phyloP scores from a whole-genome alignment of 2,329 filamentous ascomycete species.

The Onygena corvina region DNA sequence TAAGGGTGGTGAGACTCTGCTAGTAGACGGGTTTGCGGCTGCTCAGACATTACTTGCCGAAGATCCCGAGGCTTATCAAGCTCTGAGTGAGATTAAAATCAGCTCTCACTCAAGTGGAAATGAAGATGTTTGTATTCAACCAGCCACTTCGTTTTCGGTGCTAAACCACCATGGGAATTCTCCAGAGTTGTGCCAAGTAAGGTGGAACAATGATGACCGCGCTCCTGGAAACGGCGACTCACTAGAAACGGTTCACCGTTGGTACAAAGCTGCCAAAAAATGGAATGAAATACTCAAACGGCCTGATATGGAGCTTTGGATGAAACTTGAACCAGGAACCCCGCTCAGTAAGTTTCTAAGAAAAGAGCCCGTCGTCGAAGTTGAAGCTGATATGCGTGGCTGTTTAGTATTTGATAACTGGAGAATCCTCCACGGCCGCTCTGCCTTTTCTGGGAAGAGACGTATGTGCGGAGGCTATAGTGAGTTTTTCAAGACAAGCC shows the following conservation, averaged over 20 bases:
- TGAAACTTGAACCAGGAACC: constrained; percentile 66
- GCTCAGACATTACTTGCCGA: constrained; percentile 48
- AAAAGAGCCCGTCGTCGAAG: too few species aligned
- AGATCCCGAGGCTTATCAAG: constrained; percentile 44
- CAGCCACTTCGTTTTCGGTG: constrained; percentile 58
- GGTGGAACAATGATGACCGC: constrained; percentile 91
- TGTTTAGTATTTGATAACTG: constrained; percentile 82
- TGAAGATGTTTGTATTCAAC: constrained; percentile 65
- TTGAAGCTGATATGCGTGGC: background rate
- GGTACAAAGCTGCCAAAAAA: constrained; percentile 69
- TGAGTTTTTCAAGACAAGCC: constrained; percentile 37
- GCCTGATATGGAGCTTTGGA: constrained; percentile 59
- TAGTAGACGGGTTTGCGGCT: constrained; percentile 76
- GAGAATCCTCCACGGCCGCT: constrained; percentile 79
- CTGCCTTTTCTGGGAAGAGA: constrained; percentile 68
- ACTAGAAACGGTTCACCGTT: constrained; percentile 42
- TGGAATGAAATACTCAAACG: constrained; percentile 60
- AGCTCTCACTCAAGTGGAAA: constrained; percentile 82
- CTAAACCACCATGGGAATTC: constrained; percentile 41
- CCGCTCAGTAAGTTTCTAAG: constrained; percentile 63
- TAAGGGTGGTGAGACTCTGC: constrained; percentile 60
- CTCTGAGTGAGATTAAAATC: constrained; percentile 47
- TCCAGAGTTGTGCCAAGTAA: constrained; percentile 50
- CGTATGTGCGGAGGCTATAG: constrained; percentile 87
- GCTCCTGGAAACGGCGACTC: constrained; percentile 51